These are phyloP conservation scores for Lophiostoma macrostomum DNA, from an alignment of 495 filamentous ascomycete species.

Conservation along the genomic window DNA sequence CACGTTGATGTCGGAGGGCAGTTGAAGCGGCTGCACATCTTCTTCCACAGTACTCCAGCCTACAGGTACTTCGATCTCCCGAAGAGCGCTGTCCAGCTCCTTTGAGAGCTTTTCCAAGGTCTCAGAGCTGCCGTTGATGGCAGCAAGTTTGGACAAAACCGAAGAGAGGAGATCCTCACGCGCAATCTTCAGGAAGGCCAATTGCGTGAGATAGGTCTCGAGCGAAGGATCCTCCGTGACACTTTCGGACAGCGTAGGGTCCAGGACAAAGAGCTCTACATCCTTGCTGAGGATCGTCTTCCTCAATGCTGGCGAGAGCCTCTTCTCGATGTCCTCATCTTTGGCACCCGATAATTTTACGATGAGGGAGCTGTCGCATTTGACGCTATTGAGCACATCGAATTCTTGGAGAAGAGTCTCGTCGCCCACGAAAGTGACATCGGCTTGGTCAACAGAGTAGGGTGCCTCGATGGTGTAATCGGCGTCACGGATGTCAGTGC, in stretches of 20 bases:
- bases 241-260: slow-evolving; percentile 62
- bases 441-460: slow-evolving; percentile 73
- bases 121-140: slow-evolving; percentile 53
- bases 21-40: slow-evolving; percentile 50
- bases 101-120: slow-evolving; percentile 59
- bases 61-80: slow-evolving; percentile 69
- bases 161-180: slow-evolving; percentile 54
- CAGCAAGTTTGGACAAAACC: slow-evolving; percentile 55
- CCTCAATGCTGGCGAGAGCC: slow-evolving; percentile 63
- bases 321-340: slow-evolving; percentile 88
- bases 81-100: slow-evolving; percentile 66
- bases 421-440: slow-evolving; percentile 74
- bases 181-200: slow-evolving; percentile 76
- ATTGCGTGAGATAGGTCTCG: slow-evolving; percentile 62
- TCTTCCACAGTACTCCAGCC: slow-evolving; percentile 68
- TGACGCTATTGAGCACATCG: slow-evolving; percentile 66
- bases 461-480: slow-evolving; percentile 78
- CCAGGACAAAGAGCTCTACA: slow-evolving; percentile 68
- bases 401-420: slow-evolving; percentile 74
- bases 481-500: slow-evolving; percentile 82
- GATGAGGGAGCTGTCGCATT: slow-evolving; percentile 68
- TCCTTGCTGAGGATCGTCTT: slow-evolving; percentile 65
- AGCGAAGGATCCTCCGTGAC: slow-evolving; percentile 56
- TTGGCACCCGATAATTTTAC: slow-evolving; percentile 73
- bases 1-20: slow-evolving; percentile 59